A percentile compares a stretch with the other conserved stretches of the same genome.
Evolutionary conservation across 352 stramenopile genomes (phyloP).

Genomic region (Pilasporangium apinafurcum): DNA sequence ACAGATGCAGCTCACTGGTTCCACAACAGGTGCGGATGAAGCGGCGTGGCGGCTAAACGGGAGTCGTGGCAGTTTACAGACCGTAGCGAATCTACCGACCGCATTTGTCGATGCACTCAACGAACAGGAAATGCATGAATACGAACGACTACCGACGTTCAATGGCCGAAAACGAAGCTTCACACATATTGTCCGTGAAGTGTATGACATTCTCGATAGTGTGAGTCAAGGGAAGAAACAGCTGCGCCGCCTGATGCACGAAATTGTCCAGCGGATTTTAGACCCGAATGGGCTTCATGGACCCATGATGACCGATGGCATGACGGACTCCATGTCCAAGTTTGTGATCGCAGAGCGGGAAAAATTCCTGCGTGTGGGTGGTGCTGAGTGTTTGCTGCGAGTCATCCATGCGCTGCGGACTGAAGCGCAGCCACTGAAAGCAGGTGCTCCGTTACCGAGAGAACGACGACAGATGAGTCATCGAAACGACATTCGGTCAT

Average conservation of each 20-base stretch:
- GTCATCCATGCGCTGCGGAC: constrained; percentile 61
- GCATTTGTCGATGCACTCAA: constrained; percentile 42
- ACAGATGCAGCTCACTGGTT: constrained; percentile 60
- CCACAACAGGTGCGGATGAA: constrained; percentile 8
- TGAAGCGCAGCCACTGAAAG: constrained; percentile 27
- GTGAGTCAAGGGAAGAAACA: constrained; percentile 39
- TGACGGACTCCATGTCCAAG: constrained; percentile 16
- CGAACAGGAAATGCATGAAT: constrained; percentile 26
- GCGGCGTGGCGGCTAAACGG: constrained; percentile 31
- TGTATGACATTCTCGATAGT: constrained; percentile 54
- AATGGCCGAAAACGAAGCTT: constrained; percentile 44
- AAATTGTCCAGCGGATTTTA: constrained; percentile 63
- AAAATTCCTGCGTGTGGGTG: constrained; percentile 61
- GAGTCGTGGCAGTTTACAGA: constrained; percentile 29
- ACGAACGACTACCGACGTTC: constrained; percentile 38
- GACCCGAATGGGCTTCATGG: constrained; percentile 56
- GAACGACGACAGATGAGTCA: constrained; percentile 20
- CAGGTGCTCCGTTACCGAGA: constrained; percentile 4
- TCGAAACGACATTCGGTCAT: constrained; percentile 42
- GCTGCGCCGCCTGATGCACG: constrained; percentile 56
- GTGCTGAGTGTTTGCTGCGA: constrained; percentile 66
- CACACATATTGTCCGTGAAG: constrained; percentile 49
- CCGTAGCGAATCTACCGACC: constrained; percentile 43
- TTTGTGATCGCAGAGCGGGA: constrained; percentile 50
- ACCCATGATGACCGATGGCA: constrained; percentile 2